Evolutionary conservation across 768 basidiomycete species (phyloP).

Genomic region (Mrakia gelida): DNA sequence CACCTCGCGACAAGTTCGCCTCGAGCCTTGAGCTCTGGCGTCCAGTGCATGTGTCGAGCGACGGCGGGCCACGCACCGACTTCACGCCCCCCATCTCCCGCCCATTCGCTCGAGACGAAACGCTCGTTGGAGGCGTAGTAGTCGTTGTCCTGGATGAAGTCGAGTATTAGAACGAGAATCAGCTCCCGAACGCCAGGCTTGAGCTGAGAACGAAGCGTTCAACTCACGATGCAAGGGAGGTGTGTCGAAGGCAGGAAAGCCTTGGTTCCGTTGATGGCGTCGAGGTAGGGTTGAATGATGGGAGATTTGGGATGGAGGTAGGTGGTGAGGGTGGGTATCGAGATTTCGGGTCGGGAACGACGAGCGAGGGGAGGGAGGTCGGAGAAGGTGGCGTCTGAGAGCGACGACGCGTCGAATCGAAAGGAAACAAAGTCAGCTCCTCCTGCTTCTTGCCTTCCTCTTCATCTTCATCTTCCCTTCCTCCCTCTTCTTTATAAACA

Average conservation of each 20-base stretch:
- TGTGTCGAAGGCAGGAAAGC: not conserved
- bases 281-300: not conserved
- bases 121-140: not conserved
- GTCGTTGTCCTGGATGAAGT: not conserved
- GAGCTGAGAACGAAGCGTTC: no score
- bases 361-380: not conserved
- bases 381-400: not conserved
- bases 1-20: not conserved
- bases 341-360: not conserved
- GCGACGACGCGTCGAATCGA: not conserved
- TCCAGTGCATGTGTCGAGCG: not conserved
- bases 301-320: not conserved
- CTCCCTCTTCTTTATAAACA: not conserved
- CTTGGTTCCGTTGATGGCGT: no score
- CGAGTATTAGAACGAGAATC: no score
- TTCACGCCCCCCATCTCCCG: not conserved
- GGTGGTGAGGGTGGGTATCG: not conserved
- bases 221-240: not conserved
- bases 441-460: no score
- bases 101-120: constrained; percentile 3
- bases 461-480: not conserved
- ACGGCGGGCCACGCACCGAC: not conserved
- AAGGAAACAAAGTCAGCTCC: not conserved
- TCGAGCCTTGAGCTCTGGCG: not conserved
- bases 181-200: no score